A percentile compares a stretch with the other conserved stretches of the same genome.
These are phyloP conservation scores for Mucor saturninus DNA, from an alignment of 371 early-diverging fungal species.

Conservation along the genomic window DNA sequence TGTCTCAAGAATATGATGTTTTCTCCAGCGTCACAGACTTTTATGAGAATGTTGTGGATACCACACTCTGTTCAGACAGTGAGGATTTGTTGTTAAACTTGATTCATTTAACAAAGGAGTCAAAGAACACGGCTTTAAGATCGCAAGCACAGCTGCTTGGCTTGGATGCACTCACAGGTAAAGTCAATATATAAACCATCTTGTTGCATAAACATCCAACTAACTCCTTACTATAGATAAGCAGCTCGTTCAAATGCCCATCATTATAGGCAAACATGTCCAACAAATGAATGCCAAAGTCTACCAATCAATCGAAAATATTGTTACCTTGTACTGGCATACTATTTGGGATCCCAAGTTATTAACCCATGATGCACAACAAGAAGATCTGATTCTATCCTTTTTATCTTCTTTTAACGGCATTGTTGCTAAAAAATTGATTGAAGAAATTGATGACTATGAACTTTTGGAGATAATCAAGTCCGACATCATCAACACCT, in stretches of 20 bases:
- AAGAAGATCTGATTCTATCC: slow-evolving; percentile 1
- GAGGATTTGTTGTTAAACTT: slow-evolving; percentile 38
- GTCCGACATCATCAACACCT: slow-evolving; percentile 5
- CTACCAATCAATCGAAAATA: slow-evolving; percentile 17
- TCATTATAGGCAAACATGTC: slow-evolving; percentile 26
- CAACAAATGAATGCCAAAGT: slow-evolving; percentile 26
- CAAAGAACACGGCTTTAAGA: slow-evolving; percentile 3
- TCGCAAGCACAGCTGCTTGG: slow-evolving; percentile 21
- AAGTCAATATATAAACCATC: background rate
- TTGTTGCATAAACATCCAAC: slow-evolving; percentile 4
- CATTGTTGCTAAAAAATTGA: slow-evolving; percentile 16
- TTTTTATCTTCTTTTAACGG: slow-evolving; percentile 26
- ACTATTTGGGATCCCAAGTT: slow-evolving; percentile 16
- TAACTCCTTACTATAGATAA: slow-evolving; percentile 13
- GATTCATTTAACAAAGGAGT: slow-evolving; percentile 25
- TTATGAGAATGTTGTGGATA: slow-evolving; percentile 41
- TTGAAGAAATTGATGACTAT: slow-evolving; percentile 20
- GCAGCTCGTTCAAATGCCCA: slow-evolving; percentile 18
- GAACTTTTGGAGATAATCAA: slow-evolving; percentile 14
- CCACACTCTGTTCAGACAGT: slow-evolving; percentile 36
- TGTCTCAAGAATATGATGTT: slow-evolving; percentile 11
- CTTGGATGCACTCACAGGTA: slow-evolving; percentile 23
- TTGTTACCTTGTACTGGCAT: slow-evolving; percentile 15
- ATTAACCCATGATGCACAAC: background rate
- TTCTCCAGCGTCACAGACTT: slow-evolving; percentile 15